phyloP scores from a whole-genome alignment of 441 rosid genomes.

The Pelargonium fulgidum region DNA sequence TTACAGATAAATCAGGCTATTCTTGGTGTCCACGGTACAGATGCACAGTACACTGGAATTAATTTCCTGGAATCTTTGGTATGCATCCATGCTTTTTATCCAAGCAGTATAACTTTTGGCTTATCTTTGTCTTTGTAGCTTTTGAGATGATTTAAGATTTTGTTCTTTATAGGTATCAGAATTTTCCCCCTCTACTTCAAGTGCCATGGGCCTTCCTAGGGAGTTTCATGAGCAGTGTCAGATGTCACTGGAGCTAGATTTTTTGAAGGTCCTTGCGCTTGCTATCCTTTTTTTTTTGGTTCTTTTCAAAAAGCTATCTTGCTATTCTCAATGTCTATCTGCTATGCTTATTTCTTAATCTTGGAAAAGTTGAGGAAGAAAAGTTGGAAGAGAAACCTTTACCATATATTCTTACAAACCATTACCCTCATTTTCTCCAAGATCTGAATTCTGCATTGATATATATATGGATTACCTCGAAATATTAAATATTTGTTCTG shows the following conservation, averaged over 20 bases:
- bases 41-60: constrained; percentile 74
- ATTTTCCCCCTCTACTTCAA: constrained; percentile 90
- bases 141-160: constrained; percentile 18
- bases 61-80: constrained; percentile 89
- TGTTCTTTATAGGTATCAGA: constrained; percentile 67
- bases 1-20: constrained; percentile 81
- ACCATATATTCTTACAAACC: not conserved
- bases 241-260: constrained; percentile 69
- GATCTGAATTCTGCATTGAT: not conserved
- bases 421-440: not conserved
- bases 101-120: not conserved
- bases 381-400: not conserved
- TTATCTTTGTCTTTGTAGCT: constrained; percentile 18
- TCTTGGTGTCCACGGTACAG: constrained; percentile 64
- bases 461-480: not conserved
- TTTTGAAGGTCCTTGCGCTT: constrained; percentile 56
- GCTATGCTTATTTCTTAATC: not conserved
- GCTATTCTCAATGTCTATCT: not conserved
- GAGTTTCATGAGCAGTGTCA: constrained; percentile 93
- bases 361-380: not conserved
- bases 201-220: constrained; percentile 94
- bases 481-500: not conserved
- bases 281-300: not conserved
- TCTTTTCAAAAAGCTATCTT: too few relatives aligned
- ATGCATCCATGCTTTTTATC: constrained; percentile 16